Evolutionary conservation across 306 rosid genomes (phyloP), one percentile per base, ranked within the genome.

Genomic region (Quercus glauca): DNA sequence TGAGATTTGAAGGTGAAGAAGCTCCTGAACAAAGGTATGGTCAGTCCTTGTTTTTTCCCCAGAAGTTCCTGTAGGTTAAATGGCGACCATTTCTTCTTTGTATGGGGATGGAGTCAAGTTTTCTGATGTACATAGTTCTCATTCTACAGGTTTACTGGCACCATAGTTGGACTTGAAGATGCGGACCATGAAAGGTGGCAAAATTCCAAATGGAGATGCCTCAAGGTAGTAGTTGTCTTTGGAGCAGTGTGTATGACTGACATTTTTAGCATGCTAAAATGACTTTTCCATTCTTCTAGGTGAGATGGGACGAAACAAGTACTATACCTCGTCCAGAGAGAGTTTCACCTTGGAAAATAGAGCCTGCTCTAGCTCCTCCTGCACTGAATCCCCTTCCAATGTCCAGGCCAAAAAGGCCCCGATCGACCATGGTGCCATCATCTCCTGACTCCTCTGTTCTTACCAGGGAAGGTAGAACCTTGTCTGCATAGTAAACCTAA

Each of bases 1-100:
- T 95, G 99, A 81, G 91, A 73, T 95, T 95, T 55, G 99, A 95
- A 84, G 98, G 99, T 81, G 98, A 95, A 88, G 99, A 95, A 80
- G 97, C 99, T 74, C 99, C 98, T 6, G 99, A 93, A 55, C 99
- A 95, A 75, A 95, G 98, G 99, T 95, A 84, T 71, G 73, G 59
- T 15, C 63, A n/a, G 20, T 55, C 69, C 9, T 28, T 77, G 63
- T 78, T n/a, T 53, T 29, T 59, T 35, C 52, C 19, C 10, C 51
- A 3, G 18, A 21, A 21, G 69, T 29, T 53, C 37, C 56, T 78
- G 43, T 64, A 35, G 4, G 53, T 49, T 49, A 49, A 49, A 12
- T 23, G 29, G 26, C 25, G 19, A 64, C 20, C 33, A 18, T 64
- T 64, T 64, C 41, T 64, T 28, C 72, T 33, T 19, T 35, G n/a